Evolutionary conservation across 1,284 basidiomycete species (phyloP), one percentile per base, ranked within the genome.

Genomic region (Phlebopus sp.): DNA sequence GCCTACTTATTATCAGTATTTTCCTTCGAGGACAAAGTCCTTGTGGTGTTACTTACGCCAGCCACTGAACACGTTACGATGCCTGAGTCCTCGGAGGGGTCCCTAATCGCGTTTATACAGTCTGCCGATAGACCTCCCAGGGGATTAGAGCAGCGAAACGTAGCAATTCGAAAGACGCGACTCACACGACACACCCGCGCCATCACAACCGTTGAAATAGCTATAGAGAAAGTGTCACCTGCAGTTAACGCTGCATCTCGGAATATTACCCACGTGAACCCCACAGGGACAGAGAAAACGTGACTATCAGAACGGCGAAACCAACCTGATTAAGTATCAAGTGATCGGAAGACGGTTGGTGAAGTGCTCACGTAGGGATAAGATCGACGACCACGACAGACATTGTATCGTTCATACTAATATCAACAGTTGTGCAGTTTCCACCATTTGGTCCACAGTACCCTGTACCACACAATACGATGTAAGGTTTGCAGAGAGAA

Each of bases 381-480:
- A 44, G 42, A 27, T 44, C 42, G 8, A 44, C 42, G 5, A 44
- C 42, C 15, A 44, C 42, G 10, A 15, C 27, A 2, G 42, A 44
- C 8, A 34, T 14, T 10, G 42, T 44, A 25, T 37, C 34, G 42
- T 44, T 44, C 42, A 44, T 44, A 8, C 1, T n/a, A n/a, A 44
- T 32, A 27, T 44, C 42, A 9, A 44, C 42, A 6, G 42, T 44
- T 14, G 42, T 44, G 15, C 42, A 44, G 35, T 44, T 44, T 8
- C 42, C 42, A 15, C 42, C 42, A 44, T 44, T 44, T n/a, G 42
- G 42, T 35, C 42, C 42, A 25, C 42, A 44, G 35, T 44, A 44
- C 27, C 42, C 42, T 44, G 32, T 23, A 7, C 17, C 11, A 7
- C 35, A 13, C 21, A 36, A 9, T 25, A n/a, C 30, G 29, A 35